Percentiles rank a stretch among this genome's conserved stretches.
These are phyloP conservation scores for Helotiales sp. DNA, from an alignment of 2,329 filamentous ascomycete genomes.

Conservation along the genomic window DNA sequence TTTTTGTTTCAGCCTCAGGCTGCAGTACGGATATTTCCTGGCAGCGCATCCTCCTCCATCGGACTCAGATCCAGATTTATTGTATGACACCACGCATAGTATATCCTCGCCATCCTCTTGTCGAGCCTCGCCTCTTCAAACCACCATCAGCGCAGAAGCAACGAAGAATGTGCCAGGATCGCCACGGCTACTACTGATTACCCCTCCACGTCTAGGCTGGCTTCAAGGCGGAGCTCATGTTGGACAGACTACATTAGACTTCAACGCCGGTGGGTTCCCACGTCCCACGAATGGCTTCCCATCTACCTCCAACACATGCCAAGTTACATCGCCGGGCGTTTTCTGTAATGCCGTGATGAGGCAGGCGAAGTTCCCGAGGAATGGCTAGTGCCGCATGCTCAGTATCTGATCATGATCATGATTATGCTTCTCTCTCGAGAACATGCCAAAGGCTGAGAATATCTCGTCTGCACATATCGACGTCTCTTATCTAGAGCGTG, in stretches of 20 bases:
- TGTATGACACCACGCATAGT: no score
- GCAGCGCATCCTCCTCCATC: not conserved
- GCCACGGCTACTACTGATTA: not conserved
- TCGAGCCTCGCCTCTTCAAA: no score
- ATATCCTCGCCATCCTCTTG: not conserved
- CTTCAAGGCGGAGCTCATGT: not conserved
- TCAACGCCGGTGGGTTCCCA: not conserved
- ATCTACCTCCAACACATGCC: not conserved
- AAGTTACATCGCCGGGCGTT: constrained; percentile 1
- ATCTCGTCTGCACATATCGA: not conserved
- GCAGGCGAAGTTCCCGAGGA: not conserved
- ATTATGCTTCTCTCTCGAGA: not conserved
- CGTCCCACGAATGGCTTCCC: not conserved
- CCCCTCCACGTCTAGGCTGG: not conserved
- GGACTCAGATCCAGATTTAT: not conserved
- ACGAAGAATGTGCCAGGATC: not conserved
- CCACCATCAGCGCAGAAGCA: not conserved
- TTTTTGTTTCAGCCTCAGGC: not conserved
- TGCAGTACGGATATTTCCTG: not conserved
- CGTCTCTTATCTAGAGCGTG: not conserved
- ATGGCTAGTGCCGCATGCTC: not conserved
- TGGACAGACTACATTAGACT: constrained; percentile 1
- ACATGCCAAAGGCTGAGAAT: not conserved
- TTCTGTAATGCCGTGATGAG: not conserved
- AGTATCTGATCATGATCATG: not conserved